Evolutionary conservation across 2,329 filamentous ascomycete species (phyloP).

Genomic region (Venturia effusa): DNA sequence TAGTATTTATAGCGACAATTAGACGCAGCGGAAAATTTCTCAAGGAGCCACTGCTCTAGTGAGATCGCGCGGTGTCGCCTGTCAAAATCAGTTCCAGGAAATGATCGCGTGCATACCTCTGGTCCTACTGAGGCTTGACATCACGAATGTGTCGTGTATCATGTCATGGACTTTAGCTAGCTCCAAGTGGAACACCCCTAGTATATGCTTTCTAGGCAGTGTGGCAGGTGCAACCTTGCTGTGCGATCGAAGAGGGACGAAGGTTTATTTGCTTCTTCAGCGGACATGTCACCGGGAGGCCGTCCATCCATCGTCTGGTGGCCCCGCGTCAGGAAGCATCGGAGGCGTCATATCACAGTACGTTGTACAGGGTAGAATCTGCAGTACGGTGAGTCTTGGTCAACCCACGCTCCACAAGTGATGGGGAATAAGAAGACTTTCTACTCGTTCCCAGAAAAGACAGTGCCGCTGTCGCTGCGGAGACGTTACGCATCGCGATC

Average conservation of each 20-base stretch:
- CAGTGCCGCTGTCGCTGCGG: not conserved
- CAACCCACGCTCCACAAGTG: not conserved
- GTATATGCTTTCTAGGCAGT: too few relatives aligned
- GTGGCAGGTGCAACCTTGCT: not conserved
- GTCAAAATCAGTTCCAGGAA: slow-evolving; percentile 3
- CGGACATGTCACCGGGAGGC: not conserved
- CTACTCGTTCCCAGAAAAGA: not conserved
- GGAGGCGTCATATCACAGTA: not conserved
- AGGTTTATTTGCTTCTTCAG: not conserved
- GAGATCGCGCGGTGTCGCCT: not conserved
- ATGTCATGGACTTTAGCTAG: not conserved
- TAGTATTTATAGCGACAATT: not conserved
- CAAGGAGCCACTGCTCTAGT: slow-evolving; percentile 1
- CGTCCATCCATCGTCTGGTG: not conserved
- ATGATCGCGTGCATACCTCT: not conserved
- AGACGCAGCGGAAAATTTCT: not conserved
- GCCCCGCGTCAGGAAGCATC: not conserved
- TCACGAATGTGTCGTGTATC: not conserved
- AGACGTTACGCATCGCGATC: not conserved
- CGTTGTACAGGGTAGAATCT: not conserved
- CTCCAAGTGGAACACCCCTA: not conserved
- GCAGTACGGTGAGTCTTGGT: not conserved
- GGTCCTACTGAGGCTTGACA: not conserved
- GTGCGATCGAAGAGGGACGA: not conserved
- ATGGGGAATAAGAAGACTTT: not conserved